Evolutionary conservation across 768 basidiomycete species (phyloP).

Genomic region (Trametes elegans): DNA sequence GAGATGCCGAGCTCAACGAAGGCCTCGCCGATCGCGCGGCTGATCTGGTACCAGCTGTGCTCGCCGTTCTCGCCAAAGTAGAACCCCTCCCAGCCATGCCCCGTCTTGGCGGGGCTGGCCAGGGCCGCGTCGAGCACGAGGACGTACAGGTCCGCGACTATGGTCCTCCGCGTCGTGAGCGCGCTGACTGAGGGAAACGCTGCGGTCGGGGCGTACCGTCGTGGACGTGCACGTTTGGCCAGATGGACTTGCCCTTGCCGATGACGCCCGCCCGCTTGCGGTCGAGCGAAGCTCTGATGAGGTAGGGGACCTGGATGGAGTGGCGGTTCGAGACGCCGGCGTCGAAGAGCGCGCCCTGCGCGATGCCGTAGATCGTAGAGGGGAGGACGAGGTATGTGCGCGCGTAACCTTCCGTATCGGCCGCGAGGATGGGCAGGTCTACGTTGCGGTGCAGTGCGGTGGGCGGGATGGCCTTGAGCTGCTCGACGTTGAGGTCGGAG

Average conservation of each 20-base stretch:
- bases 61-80: conserved; percentile 36
- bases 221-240: conserved; percentile 56
- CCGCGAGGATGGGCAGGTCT: conserved; percentile 46
- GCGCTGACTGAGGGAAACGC: not conserved
- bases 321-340: conserved; percentile 50
- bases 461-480: conserved; percentile 44
- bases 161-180: not conserved
- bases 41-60: conserved; percentile 33
- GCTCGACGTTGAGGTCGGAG: conserved; percentile 45
- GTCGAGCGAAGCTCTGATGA: conserved; percentile 44
- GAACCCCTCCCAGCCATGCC: conserved; percentile 36
- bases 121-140: conserved; percentile 40
- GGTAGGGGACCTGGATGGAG: conserved; percentile 50
- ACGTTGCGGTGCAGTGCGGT: conserved; percentile 50
- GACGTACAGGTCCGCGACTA: conserved; percentile 46
- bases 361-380: conserved; percentile 59
- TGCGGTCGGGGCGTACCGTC: conserved; percentile 40
- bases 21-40: conserved; percentile 36
- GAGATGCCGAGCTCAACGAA: conserved; percentile 32
- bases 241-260: conserved; percentile 56
- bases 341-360: conserved; percentile 45
- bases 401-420: conserved; percentile 50
- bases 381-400: conserved; percentile 53
- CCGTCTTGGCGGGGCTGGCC: conserved; percentile 24
- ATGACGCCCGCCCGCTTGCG: conserved; percentile 53